Conservation (phyloP, 2,329 filamentous ascomycete species). For the Colletotrichum truncatum region DNA sequence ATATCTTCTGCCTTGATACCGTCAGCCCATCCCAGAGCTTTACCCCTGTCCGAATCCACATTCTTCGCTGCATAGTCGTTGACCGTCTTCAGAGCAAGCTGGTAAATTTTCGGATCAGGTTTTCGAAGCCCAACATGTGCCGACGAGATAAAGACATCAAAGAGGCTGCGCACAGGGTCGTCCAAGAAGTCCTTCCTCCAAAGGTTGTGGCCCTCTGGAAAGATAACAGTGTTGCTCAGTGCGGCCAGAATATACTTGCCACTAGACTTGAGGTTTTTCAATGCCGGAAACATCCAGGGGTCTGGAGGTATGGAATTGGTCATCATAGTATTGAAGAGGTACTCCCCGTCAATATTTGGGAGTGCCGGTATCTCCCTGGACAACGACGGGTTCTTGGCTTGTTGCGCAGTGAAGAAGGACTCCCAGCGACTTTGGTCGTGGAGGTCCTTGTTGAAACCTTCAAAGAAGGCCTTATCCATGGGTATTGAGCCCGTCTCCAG, state of each 20-base stretch:
- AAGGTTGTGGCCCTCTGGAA: constrained; percentile 78
- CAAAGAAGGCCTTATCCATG: constrained; percentile 80
- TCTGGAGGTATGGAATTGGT: constrained; percentile 73
- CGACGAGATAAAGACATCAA: constrained; percentile 89
- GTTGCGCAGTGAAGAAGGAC: constrained; percentile 63
- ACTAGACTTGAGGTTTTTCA: constrained; percentile 72
- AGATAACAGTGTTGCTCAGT: constrained; percentile 89
- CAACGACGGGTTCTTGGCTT: constrained; percentile 50
- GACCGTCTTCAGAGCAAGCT: constrained; percentile 73
- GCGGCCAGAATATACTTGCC: constrained; percentile 79
- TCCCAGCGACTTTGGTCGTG: constrained; percentile 74
- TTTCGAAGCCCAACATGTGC: constrained; percentile 90
- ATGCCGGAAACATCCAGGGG: constrained; percentile 87
- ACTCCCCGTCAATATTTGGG: constrained; percentile 79
- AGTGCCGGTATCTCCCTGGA: constrained; percentile 63
- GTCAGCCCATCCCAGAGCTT: constrained; percentile 53
- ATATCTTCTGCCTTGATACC: constrained; percentile 73
- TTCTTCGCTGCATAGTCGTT: constrained; percentile 69
- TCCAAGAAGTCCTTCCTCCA: constrained; percentile 60
- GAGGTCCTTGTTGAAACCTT: constrained; percentile 79
- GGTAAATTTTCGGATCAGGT: constrained; percentile 84
- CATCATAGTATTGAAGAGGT: constrained; percentile 95
- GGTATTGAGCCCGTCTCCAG: constrained; percentile 86
- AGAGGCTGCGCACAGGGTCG: constrained; percentile 71
- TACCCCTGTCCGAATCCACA: constrained; percentile 47